Evolutionary conservation across 2,329 filamentous ascomycete genomes (phyloP).

Genomic region (Colletotrichum cereale): DNA sequence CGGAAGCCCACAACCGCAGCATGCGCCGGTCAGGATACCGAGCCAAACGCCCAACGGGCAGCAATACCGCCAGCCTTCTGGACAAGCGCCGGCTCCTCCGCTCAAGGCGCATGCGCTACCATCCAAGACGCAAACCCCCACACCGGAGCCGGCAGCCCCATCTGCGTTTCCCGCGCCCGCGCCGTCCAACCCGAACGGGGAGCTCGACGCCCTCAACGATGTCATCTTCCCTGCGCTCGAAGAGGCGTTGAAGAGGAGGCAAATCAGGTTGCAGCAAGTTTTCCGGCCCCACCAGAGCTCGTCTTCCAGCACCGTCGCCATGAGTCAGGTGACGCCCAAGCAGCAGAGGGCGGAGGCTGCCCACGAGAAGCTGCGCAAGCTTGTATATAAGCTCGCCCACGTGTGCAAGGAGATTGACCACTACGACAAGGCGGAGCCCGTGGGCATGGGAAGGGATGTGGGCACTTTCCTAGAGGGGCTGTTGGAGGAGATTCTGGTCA

Average conservation of each 20-base stretch:
- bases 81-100: conserved; percentile 38
- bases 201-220: conserved; percentile 88
- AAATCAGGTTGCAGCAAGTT: conserved; percentile 69
- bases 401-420: conserved; percentile 92
- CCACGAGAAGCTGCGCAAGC: conserved; percentile 84
- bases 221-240: conserved; percentile 95
- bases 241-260: conserved; percentile 86
- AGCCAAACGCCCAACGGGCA: conserved; percentile 41
- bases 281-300: conserved; percentile 55
- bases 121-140: conserved; percentile 50
- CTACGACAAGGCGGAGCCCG: conserved; percentile 86
- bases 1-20: conserved; percentile 47
- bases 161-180: conserved; percentile 69
- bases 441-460: conserved; percentile 94
- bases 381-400: conserved; percentile 85
- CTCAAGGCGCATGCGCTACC: conserved; percentile 45
- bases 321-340: conserved; percentile 67
- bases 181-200: conserved; percentile 70
- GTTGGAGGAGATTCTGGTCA: conserved; percentile 91
- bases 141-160: conserved; percentile 52
- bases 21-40: conserved; percentile 45
- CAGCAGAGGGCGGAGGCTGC: conserved; percentile 77
- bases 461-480: conserved; percentile 91
- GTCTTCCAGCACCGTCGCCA: conserved; percentile 47
- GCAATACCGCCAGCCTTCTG: conserved; percentile 43